Conservation (phyloP, 2,329 filamentous ascomycete species). For the Aquanectria penicillioides region DNA sequence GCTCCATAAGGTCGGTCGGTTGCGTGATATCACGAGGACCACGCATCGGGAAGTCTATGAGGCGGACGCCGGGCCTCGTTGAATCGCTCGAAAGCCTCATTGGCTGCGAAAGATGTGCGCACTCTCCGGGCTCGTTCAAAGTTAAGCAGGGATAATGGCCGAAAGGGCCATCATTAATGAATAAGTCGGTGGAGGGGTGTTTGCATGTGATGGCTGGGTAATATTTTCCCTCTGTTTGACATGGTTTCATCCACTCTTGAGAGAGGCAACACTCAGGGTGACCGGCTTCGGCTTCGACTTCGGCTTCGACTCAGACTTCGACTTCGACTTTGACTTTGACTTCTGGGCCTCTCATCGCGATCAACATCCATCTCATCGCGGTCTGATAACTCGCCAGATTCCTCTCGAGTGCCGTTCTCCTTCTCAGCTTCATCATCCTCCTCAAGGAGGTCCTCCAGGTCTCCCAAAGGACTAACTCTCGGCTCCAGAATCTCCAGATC, state of each 20-base stretch:
- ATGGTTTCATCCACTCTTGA: background rate
- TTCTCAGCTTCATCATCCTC: conserved; percentile 62
- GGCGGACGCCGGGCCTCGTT: too few species aligned
- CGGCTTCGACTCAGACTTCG: conserved; percentile 26
- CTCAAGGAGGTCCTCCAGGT: conserved; percentile 77
- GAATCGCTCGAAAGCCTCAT: too few species aligned
- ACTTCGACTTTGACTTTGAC: conserved; percentile 33
- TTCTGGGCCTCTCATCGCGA: conserved; percentile 40
- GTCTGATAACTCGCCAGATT: conserved; percentile 53
- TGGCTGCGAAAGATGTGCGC: too few species aligned
- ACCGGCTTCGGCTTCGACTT: conserved; percentile 34
- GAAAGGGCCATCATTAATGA: too few species aligned
- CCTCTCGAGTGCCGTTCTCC: conserved; percentile 47
- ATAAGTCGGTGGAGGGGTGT: too few species aligned
- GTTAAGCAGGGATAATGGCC: too few species aligned
- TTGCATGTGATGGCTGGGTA: background rate
- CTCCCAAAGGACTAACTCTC: conserved; percentile 83
- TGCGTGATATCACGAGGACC: too few species aligned
- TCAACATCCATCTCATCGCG: conserved; percentile 54
- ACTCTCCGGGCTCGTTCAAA: too few species aligned
- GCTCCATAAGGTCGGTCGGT: too few species aligned
- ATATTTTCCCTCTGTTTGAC: background rate
- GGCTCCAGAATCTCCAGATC: conserved; percentile 90
- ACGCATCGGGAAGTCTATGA: too few species aligned
- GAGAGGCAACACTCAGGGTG: conserved; percentile 34